Evolutionary conservation across 352 stramenopile genomes (phyloP).

Genomic region (Globisporangium cylindrosporum): DNA sequence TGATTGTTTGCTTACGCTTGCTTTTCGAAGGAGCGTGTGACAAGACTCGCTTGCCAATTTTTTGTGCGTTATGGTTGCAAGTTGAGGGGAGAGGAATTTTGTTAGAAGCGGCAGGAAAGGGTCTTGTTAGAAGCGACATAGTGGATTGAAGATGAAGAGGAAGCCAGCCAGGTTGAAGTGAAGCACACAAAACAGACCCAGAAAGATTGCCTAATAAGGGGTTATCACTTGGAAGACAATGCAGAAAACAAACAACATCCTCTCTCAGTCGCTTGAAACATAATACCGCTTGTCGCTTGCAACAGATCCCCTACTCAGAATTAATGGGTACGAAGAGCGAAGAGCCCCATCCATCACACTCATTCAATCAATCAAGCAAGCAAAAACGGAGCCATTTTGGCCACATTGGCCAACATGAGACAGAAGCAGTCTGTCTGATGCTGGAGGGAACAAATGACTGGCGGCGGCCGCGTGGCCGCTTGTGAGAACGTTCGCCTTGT

Average conservation of each 20-base stretch:
- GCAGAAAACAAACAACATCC: background rate
- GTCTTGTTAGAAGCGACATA: background rate
- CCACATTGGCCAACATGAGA: background rate
- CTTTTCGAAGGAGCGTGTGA: constrained; percentile 4
- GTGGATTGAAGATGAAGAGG: background rate
- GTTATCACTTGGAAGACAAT: background rate
- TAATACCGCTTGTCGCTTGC: background rate
- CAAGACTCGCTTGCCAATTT: constrained; percentile 6
- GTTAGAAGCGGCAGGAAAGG: background rate
- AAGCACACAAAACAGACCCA: no score
- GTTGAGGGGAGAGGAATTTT: background rate
- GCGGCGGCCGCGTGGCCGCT: background rate
- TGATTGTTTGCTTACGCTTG: constrained; percentile 2
- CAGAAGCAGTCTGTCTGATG: background rate
- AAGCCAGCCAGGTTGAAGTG: constrained; percentile 13
- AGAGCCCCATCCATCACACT: background rate
- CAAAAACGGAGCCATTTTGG: background rate
- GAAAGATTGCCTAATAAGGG: constrained; percentile 6
- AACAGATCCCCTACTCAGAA: background rate
- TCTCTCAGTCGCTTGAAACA: background rate
- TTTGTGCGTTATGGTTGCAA: constrained; percentile 6
- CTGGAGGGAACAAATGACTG: constrained; percentile 3
- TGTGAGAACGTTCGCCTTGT: background rate
- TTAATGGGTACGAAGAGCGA: constrained; percentile 4
- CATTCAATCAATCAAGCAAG: background rate